Evolutionary conservation across 257 asterid genomes (phyloP).

Genomic region (Solanum medicagineum): DNA sequence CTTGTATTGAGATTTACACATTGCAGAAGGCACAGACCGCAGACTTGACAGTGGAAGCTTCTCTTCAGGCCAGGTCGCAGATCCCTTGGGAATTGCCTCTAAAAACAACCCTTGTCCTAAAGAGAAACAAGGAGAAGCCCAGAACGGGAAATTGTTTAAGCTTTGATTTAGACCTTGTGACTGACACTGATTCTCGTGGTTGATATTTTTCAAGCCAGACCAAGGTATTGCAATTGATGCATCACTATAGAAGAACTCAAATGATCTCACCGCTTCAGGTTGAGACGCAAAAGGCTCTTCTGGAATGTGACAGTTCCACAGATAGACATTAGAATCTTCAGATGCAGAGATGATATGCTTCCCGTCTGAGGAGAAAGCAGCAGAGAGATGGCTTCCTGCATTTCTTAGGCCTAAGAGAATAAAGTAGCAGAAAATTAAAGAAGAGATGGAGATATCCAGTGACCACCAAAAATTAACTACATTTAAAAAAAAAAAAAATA

Average conservation of each 20-base stretch:
- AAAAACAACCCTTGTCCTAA: conserved; percentile 42
- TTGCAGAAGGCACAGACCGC: conserved; percentile 8
- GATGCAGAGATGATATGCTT: conserved; percentile 69
- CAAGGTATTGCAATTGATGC: conserved; percentile 88
- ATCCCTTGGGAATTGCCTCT: conserved; percentile 49
- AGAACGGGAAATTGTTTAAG: conserved; percentile 21
- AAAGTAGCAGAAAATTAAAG: neutral
- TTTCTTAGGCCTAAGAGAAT: conserved; percentile 46
- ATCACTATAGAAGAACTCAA: conserved; percentile 53
- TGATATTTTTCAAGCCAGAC: conserved; percentile 39
- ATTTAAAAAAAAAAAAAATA: neutral
- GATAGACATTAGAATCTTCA: conserved; percentile 59
- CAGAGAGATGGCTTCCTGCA: conserved; percentile 45
- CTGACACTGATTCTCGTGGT: conserved; percentile 6
- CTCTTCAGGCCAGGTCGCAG: conserved; percentile 99
- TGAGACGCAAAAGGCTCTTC: conserved; percentile 16
- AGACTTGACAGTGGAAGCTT: conserved; percentile 54
- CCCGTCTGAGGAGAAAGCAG: conserved; percentile 62
- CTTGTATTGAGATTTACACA: conserved; percentile 61
- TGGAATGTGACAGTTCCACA: conserved; percentile 46
- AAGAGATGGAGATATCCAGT: neutral
- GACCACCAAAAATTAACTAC: neutral
- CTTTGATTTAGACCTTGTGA: conserved; percentile 4
- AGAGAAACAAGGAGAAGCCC: conserved; percentile 34
- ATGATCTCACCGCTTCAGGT: conserved; percentile 33